A percentile compares a stretch with the other conserved stretches of the same genome.
Evolutionary conservation across 345 rosid species (phyloP).

Genomic region (Abelmoschus esculentus): DNA sequence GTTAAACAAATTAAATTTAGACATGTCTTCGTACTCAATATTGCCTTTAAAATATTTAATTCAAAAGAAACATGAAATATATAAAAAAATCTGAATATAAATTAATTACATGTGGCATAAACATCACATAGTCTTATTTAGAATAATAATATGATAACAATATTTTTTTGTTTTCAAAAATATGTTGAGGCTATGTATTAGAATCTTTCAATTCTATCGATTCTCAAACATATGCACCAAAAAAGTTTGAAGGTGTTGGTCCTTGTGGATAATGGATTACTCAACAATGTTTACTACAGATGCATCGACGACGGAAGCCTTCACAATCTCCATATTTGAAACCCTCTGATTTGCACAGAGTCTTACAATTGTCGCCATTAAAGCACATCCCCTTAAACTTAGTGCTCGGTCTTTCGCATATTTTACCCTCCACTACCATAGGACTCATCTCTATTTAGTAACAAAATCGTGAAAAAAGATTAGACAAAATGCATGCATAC

Average conservation of each 20-base stretch:
- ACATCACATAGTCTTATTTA: background rate
- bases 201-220: background rate
- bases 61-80: background rate
- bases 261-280: background rate
- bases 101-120: background rate
- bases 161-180: background rate
- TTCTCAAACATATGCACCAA: background rate
- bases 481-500: background rate
- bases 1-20: no score
- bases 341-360: conserved; percentile 34
- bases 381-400: conserved; percentile 29
- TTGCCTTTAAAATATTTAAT: background rate
- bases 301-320: conserved; percentile 38
- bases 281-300: conserved; percentile 22
- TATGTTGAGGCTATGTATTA: background rate
- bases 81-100: background rate
- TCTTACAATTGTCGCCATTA: conserved; percentile 24
- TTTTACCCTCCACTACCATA: conserved; percentile 21
- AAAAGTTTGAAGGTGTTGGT: background rate
- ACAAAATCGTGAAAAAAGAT: background rate
- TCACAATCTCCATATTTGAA: conserved; percentile 33
- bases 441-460: conserved; percentile 7
- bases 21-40: no score
- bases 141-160: background rate
- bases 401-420: conserved; percentile 36